These are phyloP conservation scores for Myxozyma geophila DNA, from an alignment of 805 yeast species.

Conservation along the genomic window DNA sequence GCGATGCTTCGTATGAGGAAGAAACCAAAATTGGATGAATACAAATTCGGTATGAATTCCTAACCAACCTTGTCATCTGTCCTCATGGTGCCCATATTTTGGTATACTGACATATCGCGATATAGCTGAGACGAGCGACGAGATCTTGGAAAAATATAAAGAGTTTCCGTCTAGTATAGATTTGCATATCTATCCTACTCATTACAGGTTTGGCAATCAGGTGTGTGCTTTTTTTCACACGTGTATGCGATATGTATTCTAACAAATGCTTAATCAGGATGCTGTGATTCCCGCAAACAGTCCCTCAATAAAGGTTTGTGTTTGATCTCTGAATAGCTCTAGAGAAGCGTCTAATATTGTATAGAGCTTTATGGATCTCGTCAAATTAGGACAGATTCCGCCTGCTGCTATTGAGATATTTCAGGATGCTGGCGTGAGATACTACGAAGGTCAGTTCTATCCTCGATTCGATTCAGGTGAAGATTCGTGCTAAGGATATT, in stretches of 20 bases:
- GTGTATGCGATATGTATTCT: not conserved
- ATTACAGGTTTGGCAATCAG: slow-evolving; percentile 87
- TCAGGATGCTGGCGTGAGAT: slow-evolving; percentile 79
- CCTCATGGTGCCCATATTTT: not conserved
- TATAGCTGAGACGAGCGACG: slow-evolving; percentile 67
- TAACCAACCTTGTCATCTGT: not conserved
- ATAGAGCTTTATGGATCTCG: slow-evolving; percentile 68
- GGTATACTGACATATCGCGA: not conserved
- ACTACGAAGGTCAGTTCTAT: slow-evolving; percentile 66
- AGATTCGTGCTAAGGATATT: not conserved
- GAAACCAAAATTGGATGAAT: slow-evolving; percentile 17
- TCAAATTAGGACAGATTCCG: slow-evolving; percentile 82
- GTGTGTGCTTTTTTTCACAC: slow-evolving; percentile 36
- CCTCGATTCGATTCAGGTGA: not conserved
- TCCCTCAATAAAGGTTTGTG: slow-evolving; percentile 63
- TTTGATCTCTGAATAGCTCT: not conserved
- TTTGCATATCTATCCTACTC: slow-evolving; percentile 89
- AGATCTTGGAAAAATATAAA: slow-evolving; percentile 75
- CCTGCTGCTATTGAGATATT: slow-evolving; percentile 87
- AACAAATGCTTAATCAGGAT: slow-evolving; percentile 50
- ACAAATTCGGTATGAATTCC: slow-evolving; percentile 26
- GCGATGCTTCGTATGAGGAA: slow-evolving; percentile 8
- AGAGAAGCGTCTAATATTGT: not conserved
- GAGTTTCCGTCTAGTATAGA: slow-evolving; percentile 79
- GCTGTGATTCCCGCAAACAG: slow-evolving; percentile 82